These are phyloP conservation scores for Multifurca ochricompacta DNA, from an alignment of 768 basidiomycete genomes.

Conservation along the genomic window DNA sequence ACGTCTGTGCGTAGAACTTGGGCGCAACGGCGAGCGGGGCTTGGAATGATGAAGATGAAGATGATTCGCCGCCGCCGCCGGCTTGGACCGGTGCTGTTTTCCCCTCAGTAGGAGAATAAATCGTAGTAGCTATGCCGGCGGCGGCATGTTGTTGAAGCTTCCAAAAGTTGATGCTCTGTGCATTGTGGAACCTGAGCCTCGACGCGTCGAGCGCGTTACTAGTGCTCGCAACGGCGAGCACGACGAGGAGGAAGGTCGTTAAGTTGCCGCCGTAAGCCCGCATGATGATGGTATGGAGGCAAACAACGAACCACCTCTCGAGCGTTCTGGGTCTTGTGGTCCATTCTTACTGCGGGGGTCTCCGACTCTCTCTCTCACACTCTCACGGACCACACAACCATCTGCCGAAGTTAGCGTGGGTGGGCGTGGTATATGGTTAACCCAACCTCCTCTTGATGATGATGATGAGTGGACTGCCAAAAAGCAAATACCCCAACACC, in stretches of 20 bases:
- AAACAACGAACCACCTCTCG: too few relatives aligned
- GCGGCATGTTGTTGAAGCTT: conserved; percentile 29
- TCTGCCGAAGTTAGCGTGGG: too few relatives aligned
- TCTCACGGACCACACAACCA: too few relatives aligned
- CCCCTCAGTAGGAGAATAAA: conserved; percentile 16
- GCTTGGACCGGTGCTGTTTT: not conserved
- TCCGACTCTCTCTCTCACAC: too few relatives aligned
- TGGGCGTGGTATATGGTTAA: too few relatives aligned
- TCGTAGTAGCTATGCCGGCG: not conserved
- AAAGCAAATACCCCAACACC: too few relatives aligned
- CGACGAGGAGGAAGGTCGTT: not conserved
- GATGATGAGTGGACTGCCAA: too few relatives aligned
- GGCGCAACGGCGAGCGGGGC: not conserved
- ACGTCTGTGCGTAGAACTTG: conserved; percentile 53
- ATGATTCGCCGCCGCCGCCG: too few relatives aligned
- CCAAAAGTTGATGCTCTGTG: conserved; percentile 64
- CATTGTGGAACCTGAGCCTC: conserved; percentile 27
- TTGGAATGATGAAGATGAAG: too few relatives aligned
- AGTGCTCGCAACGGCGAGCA: not conserved
- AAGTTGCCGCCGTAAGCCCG: not conserved
- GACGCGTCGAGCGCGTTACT: not conserved
- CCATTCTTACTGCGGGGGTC: too few relatives aligned
- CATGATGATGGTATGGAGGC: not conserved
- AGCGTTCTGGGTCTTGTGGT: too few relatives aligned
- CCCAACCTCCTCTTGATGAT: too few relatives aligned